Evolutionary conservation across 129 eudicot genomes (phyloP), one percentile per base, ranked within the genome.

Genomic region (Scalesia atractyloides): DNA sequence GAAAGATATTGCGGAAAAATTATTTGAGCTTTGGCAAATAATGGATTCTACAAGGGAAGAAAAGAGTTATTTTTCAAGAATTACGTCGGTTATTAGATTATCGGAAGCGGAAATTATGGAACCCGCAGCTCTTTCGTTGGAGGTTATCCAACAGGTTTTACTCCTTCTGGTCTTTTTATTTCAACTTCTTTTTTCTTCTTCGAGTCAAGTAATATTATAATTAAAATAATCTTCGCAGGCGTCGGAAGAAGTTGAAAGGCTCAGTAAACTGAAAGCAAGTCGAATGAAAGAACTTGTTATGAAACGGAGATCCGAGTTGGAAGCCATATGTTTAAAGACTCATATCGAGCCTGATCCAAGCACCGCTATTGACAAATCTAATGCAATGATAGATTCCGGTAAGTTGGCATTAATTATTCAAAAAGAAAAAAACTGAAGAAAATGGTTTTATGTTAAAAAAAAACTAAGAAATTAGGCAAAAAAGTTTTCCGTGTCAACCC

Each of bases 321-420:
- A 91, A 65, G 96, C 86, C 56, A 73, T 91, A 30, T 91, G 97
- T 56, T 65, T 73, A 34, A 79, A 81, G 84, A 81, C 79, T 39
- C 97, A 91, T 81, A 81, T 91, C 48, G 85, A 86, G 73, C 96
- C 97, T 57, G 96, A 91, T 84, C 74, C 86, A 52, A 91, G 87
- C 74, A 91, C 96, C 0, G 85, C 92, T 66, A 84, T 90, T 62
- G 97, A 91, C 78, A 91, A 91, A 81, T 82, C 93, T 49, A 86
- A 67, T 68, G 97, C 97, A 26, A 79, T 91, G 96, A 88, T 91
- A 19, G 97, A 91, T 77, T 91, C 97, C 58, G 97, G 97, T 88
- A 76, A 43, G 82, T 10, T 49, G 70, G 49, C 22, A 5, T 33
- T 30, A 30, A 30, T 60, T 60, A 58, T 13, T 30, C 46, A 41